Conservation (phyloP, 441 rosid genomes). For the Syzygium syzygioides region DNA sequence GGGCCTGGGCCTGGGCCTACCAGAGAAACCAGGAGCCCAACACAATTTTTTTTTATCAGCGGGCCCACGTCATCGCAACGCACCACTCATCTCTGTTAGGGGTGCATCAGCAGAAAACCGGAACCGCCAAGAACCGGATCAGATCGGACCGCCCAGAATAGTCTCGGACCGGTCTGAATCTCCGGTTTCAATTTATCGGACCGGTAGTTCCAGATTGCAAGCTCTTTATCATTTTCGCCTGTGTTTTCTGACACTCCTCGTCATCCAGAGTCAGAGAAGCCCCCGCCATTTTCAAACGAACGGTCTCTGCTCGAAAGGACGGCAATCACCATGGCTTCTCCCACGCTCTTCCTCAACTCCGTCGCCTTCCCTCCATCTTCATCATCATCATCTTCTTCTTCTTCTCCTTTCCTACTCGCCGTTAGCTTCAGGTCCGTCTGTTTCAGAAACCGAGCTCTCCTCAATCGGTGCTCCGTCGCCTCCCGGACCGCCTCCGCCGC, state of each 20-base stretch:
- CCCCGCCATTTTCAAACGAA: neutral
- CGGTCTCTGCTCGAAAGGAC: neutral
- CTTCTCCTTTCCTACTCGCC: neutral
- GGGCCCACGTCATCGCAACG: neutral
- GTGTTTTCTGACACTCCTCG: neutral
- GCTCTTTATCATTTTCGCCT: neutral
- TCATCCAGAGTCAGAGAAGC: no score
- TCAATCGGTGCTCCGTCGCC: neutral
- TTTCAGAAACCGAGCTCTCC: neutral
- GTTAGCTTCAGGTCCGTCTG: neutral
- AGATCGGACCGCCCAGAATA: no score
- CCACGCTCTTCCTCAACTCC: neutral
- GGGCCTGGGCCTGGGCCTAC: neutral
- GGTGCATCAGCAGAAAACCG: no score
- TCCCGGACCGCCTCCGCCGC: neutral
- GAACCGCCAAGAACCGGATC: no score
- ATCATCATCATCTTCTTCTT: neutral
- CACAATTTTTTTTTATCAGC: neutral
- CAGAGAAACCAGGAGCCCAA: neutral
- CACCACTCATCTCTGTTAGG: fast-evolving
- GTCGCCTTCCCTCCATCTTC: neutral
- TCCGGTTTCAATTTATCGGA: no score
- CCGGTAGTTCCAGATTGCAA: neutral
- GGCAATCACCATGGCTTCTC: neutral
- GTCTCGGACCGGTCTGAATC: no score